Conservation (phyloP, 2,329 filamentous ascomycete species). For the Fusarium odoratissimum region DNA sequence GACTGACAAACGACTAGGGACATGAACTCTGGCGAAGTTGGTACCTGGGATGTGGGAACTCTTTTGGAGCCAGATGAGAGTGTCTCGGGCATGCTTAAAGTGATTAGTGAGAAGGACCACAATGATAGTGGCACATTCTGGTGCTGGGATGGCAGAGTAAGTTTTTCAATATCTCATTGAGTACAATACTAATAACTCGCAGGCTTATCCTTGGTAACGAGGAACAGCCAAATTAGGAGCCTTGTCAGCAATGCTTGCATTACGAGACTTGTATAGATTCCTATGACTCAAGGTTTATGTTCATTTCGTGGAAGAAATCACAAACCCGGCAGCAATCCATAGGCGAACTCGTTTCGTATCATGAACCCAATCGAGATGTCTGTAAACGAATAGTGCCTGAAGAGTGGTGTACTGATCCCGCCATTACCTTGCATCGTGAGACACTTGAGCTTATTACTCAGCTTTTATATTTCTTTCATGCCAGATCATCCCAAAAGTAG, state of each 20-base stretch:
- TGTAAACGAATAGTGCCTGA: too few relatives aligned
- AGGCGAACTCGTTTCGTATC: not conserved
- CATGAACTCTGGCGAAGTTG: not conserved
- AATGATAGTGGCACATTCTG: not conserved
- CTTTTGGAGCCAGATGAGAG: not conserved
- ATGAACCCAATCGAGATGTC: too few relatives aligned
- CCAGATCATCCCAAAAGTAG: too few relatives aligned
- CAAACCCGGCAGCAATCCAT: not conserved
- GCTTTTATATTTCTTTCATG: too few relatives aligned
- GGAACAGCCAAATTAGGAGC: accelerated
- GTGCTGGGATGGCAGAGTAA: not conserved
- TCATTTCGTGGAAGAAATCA: not conserved
- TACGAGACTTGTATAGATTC: accelerated
- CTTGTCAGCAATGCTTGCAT: accelerated
- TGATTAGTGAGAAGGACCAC: not conserved
- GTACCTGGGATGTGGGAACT: not conserved
- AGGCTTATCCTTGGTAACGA: not conserved
- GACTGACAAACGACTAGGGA: accelerated
- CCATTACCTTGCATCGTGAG: too few relatives aligned
- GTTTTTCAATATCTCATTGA: accelerated
- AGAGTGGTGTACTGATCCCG: too few relatives aligned
- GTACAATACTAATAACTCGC: not conserved
- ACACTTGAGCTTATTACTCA: too few relatives aligned
- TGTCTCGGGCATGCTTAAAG: not conserved
- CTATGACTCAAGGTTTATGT: accelerated